Percentiles rank a stretch among this genome's conserved stretches.
phyloP scores from a whole-genome alignment of 768 basidiomycete species.

The Boletus rufocinnamomeus region DNA sequence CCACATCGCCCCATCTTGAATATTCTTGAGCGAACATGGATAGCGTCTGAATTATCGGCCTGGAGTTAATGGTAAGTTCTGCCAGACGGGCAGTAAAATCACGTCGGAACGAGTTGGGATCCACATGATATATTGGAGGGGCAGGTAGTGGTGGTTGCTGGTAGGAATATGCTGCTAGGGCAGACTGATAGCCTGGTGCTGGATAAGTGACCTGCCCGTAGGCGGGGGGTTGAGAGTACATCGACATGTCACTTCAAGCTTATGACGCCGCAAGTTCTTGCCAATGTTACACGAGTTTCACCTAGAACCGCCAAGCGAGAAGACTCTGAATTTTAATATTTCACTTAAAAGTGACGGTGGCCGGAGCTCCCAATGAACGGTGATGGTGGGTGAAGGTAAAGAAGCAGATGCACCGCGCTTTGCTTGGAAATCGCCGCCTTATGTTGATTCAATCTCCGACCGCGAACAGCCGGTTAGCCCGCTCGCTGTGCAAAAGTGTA shows the following conservation, averaged over 20 bases:
- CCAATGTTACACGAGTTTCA: constrained; percentile 37
- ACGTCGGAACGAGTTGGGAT: constrained; percentile 74
- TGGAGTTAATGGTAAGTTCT: constrained; percentile 90
- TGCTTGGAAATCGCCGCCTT: constrained; percentile 30
- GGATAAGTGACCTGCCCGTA: constrained; percentile 61
- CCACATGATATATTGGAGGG: constrained; percentile 50
- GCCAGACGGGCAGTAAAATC: constrained; percentile 74
- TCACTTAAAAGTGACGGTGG: constrained; percentile 52
- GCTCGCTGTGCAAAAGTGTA: constrained; percentile 6
- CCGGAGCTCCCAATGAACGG: constrained; percentile 39
- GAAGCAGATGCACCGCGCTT: constrained; percentile 29
- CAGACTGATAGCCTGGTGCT: constrained; percentile 48
- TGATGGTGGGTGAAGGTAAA: constrained; percentile 52
- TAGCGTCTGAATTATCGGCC: constrained; percentile 89
- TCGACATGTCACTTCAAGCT: constrained; percentile 54
- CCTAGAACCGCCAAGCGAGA: constrained; percentile 34
- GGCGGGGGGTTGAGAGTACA: constrained; percentile 60
- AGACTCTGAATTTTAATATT: constrained; percentile 45
- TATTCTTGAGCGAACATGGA: constrained; percentile 93
- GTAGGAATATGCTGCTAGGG: constrained; percentile 47
- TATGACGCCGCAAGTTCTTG: constrained; percentile 36
- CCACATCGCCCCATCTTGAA: constrained; percentile 72
- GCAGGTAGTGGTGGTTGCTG: constrained; percentile 46
- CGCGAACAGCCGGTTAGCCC: constrained; percentile 29
- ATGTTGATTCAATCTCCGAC: constrained; percentile 39